Evolutionary conservation across 495 filamentous ascomycete species (phyloP).

Genomic region (Xylaria bambusicola): DNA sequence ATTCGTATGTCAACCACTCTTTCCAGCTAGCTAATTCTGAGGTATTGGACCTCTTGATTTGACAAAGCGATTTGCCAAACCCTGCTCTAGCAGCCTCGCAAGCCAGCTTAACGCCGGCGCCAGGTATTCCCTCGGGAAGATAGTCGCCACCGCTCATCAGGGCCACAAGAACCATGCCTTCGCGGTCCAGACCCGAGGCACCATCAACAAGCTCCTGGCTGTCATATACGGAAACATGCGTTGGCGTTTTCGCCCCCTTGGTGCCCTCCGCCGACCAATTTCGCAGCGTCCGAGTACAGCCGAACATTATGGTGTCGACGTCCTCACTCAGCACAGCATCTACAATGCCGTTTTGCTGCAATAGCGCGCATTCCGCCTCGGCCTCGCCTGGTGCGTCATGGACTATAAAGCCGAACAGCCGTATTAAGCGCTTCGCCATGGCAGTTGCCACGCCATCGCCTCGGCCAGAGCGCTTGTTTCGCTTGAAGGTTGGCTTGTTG

Average conservation of each 20-base stretch:
- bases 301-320: constrained; percentile 98
- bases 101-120: constrained; percentile 83
- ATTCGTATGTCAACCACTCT: constrained; percentile 69
- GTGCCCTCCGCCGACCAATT: constrained; percentile 79
- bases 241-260: constrained; percentile 65
- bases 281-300: constrained; percentile 72
- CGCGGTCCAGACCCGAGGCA: constrained; percentile 64
- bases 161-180: constrained; percentile 93
- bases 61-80: constrained; percentile 78
- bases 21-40: constrained; percentile 70
- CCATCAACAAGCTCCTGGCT: constrained; percentile 52
- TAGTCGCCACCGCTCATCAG: constrained; percentile 98
- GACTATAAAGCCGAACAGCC: constrained; percentile 79
- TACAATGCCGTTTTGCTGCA: constrained; percentile 83
- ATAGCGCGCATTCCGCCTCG: constrained; percentile 89
- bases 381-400: constrained; percentile 94
- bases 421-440: constrained; percentile 76
- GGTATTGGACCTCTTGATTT: constrained; percentile 50
- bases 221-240: constrained; percentile 83
- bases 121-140: constrained; percentile 81
- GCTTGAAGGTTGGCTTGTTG: constrained; percentile 87
- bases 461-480: constrained; percentile 65
- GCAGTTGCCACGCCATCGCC: constrained; percentile 54
- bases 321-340: constrained; percentile 97
- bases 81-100: constrained; percentile 88